Evolutionary conservation across 116 monocot genomes (phyloP), one percentile per base, ranked within the genome.

Genomic region (Phalaenopsis hybrid): DNA sequence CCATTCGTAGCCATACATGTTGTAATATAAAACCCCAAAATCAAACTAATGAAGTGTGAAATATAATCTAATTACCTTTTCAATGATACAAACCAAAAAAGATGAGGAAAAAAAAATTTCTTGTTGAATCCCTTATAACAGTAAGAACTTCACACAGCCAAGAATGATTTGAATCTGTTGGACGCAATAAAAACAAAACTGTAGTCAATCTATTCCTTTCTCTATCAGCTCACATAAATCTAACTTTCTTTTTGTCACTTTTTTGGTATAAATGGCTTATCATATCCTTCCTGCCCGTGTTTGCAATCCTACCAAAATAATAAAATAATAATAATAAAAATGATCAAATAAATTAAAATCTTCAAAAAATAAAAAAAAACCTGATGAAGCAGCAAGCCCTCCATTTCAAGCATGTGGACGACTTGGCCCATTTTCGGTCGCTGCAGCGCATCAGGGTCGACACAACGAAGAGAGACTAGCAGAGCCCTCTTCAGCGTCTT

Each of bases 381-480:
- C 78, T 90, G 90, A 73, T 83, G 80, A 72, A 88, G 79, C 7
- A 86, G 43, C 58, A 65, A 65, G 9, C 90, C 90, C 31, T 94
- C 94, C 78, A 85, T 85, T 92, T 94, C 94, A 10, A 94, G 87
- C 94, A 94, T 94, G 79, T 92, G 92, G 76, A 92, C 85, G 16
- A 94, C 86, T 68, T 94, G 90, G 17, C 90, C 89, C 92, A 94
- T 94, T 78, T 86, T 94, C 12, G 94, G 92, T 78, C 94, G 84
- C 55, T 90, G 87, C 33, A 83, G 85, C 68, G 86, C 90, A 81
- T 94, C 94, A 23, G 89, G 94, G 51, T 92, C 94, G n/a, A 94
- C 89, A 15, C 94, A 94, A 0, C 88, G 87, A 59, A 94, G 81
- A 10, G 92, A 90, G 10, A 90, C 86, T 57, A 94, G 86, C 61